Percentiles rank a stretch among this genome's conserved stretches.
Conservation (phyloP, 768 basidiomycete species). For the Psilocybe cyanescens region DNA sequence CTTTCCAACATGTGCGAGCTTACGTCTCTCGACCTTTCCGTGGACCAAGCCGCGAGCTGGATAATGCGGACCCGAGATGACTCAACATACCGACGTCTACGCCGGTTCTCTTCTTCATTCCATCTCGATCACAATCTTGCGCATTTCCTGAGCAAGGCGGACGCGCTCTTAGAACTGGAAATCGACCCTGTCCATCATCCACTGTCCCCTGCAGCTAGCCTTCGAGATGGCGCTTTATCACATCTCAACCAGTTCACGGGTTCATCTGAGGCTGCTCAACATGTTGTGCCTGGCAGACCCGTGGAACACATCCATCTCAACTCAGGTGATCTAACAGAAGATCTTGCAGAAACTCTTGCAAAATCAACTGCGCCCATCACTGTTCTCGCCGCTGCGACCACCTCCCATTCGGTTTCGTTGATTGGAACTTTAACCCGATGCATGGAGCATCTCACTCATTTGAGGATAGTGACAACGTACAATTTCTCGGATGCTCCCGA, state of each 20-base stretch:
- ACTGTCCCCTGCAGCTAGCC: conserved; percentile 34
- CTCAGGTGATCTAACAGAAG: conserved; percentile 61
- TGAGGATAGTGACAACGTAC: conserved; percentile 66
- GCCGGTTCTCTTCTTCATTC: conserved; percentile 63
- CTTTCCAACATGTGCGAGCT: conserved; percentile 66
- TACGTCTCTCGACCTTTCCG: conserved; percentile 55
- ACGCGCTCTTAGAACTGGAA: conserved; percentile 60
- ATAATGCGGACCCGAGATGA: conserved; percentile 41
- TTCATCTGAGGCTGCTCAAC: conserved; percentile 55
- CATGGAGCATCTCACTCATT: conserved; percentile 64
- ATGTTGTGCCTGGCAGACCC: conserved; percentile 68
- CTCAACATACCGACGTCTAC: conserved; percentile 48
- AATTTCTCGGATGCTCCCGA: conserved; percentile 53
- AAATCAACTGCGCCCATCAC: conserved; percentile 52
- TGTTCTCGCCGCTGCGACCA: conserved; percentile 63
- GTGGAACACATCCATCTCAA: conserved; percentile 65
- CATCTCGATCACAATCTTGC: conserved; percentile 61
- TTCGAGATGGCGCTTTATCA: conserved; percentile 41
- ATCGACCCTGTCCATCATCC: conserved; percentile 42
- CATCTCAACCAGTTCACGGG: conserved; percentile 64
- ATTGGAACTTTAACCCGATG: conserved; percentile 57
- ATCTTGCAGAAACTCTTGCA: conserved; percentile 55
- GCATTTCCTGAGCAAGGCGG: conserved; percentile 59
- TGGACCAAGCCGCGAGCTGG: conserved; percentile 59
- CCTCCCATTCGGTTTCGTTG: conserved; percentile 58